Base-by-base conservation (phyloP, 176 grass and related monocot genomes). In the Carex littledalei region DNA sequence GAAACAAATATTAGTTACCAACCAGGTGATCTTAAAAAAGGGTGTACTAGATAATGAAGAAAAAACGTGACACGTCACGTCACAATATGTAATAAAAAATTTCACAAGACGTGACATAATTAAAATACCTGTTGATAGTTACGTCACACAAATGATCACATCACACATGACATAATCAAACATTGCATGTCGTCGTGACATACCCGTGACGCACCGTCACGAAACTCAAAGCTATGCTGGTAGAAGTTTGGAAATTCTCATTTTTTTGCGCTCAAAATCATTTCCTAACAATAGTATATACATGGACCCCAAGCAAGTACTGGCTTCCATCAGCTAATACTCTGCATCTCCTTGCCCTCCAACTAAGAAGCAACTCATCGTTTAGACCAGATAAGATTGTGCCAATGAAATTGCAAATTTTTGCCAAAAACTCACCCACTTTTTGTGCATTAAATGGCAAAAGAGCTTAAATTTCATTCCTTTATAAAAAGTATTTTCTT, bases 321-420 rank as follows among this genome's bases (percentile, higher is more conserved):
- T 63, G 18, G 79, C 79, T 63, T 47, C 34, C 79, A 63, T 63
- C 3, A 43, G 20, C 57, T 64, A 63, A 63, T 62, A 81, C 79
- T 64, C 6, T 60, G 57, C 37, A 81, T 81, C 57, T 63, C 37
- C 58, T 81, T 81, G 79, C 57, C 79, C 41, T 81, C 79, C 31
- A 81, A 63, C 52, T 64, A 43, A 20, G 79, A 60, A 63, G 58
- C 79, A 81, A n/a, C 47, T 12, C 2, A 50, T 50, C 47, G 7
- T 50, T 50, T 50, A 50, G 1, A 50, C 47, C 47, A 50, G 47
- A 50, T 12, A 50, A 63, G 12, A 7, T 18, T 21, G 58, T 54
- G 56, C 17, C 4, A 22, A 26, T 43, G 17, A 20, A 81, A 62
- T n/a, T 41, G 16, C 18, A 12, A 79, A 43, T 17, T 62, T 61